Base-by-base conservation (phyloP, 73 alveolate species). In the Paraurostyla sp. region DNA sequence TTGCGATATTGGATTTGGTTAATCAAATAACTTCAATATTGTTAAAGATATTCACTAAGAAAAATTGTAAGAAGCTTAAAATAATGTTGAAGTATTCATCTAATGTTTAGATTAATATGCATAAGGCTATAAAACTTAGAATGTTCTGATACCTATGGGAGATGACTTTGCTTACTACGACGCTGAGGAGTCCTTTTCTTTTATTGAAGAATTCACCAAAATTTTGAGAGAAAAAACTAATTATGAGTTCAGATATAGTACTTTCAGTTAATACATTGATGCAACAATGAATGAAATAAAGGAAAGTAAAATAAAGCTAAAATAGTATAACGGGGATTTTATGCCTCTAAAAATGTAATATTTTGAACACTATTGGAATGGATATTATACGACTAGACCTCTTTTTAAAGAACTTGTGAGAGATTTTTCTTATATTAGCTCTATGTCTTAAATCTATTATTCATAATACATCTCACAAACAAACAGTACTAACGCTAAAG, bases 381-480 rank as follows among this genome's bases (percentile, higher is more conserved):
- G 99, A 0, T 97, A 90, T 92, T 97, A 56, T 76, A 94, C 99
- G 29, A 85, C 97, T 54, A 86, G 99, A 48, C 95, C 97, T 16
- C 84, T 71, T 60, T 90, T 97, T 50, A 97, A 95, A 90, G 93
- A 96, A 30, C 90, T 76, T 36, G 90, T 94, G 32, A 92, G 95
- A 76, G 91, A 71, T 16, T 25, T 69, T 16, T 18, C 38, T 52
- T 27, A 50, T 60, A 16, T 4, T 52, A 20, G 23, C 13, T 13
- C 69, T n/a, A n/a, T 52, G 43, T 4, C 13, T 60, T 27, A 50
- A 45, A 25, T 60, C 7, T 60, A n/a, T 27, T 27, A 60, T 45
- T 30, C 32, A 45, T 52, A 4, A 25, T 18, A 52, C 7, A 16
- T 50, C 22, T 50, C n/a, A n/a, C n/a, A n/a, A n/a, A n/a, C n/a